Evolutionary conservation across 2,329 filamentous ascomycete species (phyloP).

Genomic region (Fusarium foetens): DNA sequence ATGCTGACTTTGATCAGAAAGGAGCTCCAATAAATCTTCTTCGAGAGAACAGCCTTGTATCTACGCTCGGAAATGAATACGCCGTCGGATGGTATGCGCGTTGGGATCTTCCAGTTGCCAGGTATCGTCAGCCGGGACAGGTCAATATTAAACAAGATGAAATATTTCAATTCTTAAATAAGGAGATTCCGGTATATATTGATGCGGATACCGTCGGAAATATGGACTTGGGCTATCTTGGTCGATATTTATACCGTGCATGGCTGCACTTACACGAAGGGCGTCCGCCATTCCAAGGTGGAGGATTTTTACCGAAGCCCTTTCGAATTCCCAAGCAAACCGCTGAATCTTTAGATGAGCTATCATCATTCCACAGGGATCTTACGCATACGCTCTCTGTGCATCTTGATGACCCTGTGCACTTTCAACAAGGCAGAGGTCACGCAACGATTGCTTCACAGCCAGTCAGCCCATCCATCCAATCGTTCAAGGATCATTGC

Average conservation of each 20-base stretch:
- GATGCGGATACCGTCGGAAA: fast-evolving
- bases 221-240: background rate
- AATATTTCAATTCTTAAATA: background rate
- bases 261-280: slow-evolving; percentile 5
- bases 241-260: background rate
- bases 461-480: fast-evolving
- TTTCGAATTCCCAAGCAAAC: background rate
- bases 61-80: background rate
- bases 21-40: background rate
- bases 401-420: background rate
- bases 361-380: background rate
- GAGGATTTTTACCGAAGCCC: background rate
- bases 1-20: background rate
- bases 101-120: background rate
- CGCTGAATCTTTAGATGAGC: background rate
- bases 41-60: background rate
- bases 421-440: background rate
- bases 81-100: background rate
- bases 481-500: background rate
- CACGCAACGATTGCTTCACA: background rate
- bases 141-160: background rate
- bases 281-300: slow-evolving; percentile 6
- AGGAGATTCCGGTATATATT: background rate
- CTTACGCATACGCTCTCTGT: background rate
- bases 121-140: background rate